Base-by-base conservation (phyloP, 805 yeast genomes). In the Metschnikowia santaceciliae region DNA sequence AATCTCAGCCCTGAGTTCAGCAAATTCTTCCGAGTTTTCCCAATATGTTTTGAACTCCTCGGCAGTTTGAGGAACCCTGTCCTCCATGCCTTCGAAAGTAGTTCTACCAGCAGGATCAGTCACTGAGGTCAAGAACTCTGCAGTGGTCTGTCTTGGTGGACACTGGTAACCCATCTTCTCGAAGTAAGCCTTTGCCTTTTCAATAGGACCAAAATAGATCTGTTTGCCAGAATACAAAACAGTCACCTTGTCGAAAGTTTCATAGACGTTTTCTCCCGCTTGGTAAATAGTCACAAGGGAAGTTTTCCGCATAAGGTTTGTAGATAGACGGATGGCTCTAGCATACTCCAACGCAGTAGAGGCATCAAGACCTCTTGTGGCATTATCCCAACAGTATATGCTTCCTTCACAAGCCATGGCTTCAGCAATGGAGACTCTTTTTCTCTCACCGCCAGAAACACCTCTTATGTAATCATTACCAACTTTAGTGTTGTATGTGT, bases 121-220 rank as follows among this genome's bases (percentile, higher is more conserved):
- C 11, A 84, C 74, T 1, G 88, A 81, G 1, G 89, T 84, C 59
- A 84, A 68, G 62, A 83, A 85, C 61, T 85, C 90, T 13, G 89
- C 86, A 14, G 88, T 81, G 2, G 86, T 77, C 69, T 83, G 88
- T 59, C 90, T 75, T 6, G 78, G 70, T 20, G 86, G 87, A 54
- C 84, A 81, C 36, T 70, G 65, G 58, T 72, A 86, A 19, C 91
- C 91, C 86, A 86, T 80, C 19, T 72, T 71, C 54, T 75, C 76
- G 61, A 86, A 86, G 63, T 78, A 86, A 26, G 68, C 65, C 56
- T 78, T 79, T 6, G 86, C 89, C 36, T 72, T 66, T 1, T 61
- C 63, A 5, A 76, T 71, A 10, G 82, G 79, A n/a, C 92, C 92
- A 61, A 74, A 86, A 61, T 70, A 86, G 46, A 86, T 74, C 66